Base-by-base conservation (phyloP, 1,139 yeast species). In the Sugiyamaella paludigena region DNA sequence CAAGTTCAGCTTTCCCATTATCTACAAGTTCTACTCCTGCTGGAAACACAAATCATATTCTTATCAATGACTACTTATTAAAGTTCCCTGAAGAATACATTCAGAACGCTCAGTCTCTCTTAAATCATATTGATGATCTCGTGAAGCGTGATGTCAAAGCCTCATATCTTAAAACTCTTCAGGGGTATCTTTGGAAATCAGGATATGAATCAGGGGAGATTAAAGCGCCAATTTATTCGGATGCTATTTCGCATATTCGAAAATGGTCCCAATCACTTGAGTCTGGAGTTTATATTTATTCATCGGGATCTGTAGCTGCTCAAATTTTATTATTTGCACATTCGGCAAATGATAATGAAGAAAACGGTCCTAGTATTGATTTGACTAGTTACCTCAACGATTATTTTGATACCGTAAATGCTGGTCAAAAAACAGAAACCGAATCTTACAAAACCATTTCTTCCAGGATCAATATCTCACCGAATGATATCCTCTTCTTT, bases 251-350 rank as follows among this genome's bases (percentile, higher is more conserved):
- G 0, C 76, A 79, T 45, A 78, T 89, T 48, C 60, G 71, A 47
- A 49, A 60, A n/a, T 52, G 53, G 59, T 39, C 46, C 5, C 35
- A 26, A 26, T 43, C 34, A 2, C 34, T 45, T 2, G 37, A 40
- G 1, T 12, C 13, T 3, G 45, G 36, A 9, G 72, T 87, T 0
- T 87, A 76, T 63, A 88, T 91, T 15, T 91, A 91, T 67, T 88
- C 97, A 0, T 86, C 95, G n/a, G 98, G 98, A 0, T 84, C 94
- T 45, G 80, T 91, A 31, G 78, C 81, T 50, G 97, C 97, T 0
- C 98, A 91, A 61, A 83, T 83, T 55, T 70, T 89, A 52, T 71
- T 91, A 50, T 87, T 91, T 62, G 75, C 75, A 0, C 78, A 87
- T 63, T 91, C 86, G 5, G 59, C 60, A 5, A 55, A 53, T 7